Evolutionary conservation across 495 filamentous ascomycete genomes (phyloP), one percentile per base, ranked within the genome.

Genomic region (Aspergillus baeticus): DNA sequence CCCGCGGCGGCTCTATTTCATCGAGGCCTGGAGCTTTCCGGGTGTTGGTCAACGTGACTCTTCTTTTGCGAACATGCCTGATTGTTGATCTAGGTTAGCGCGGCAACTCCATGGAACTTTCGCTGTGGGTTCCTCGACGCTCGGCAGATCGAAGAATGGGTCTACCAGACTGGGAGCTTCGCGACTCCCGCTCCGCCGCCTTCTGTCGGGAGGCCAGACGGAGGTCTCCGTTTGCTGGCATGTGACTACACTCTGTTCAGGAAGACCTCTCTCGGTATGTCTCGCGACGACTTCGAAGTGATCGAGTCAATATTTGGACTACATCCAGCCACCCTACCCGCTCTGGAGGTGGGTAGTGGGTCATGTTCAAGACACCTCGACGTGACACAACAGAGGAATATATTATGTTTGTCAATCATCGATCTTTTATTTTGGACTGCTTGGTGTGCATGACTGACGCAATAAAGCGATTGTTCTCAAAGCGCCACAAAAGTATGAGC

Each of bases 171-270:
- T 5, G 45, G 45, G 14, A 33, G 29, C 26, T 48, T 48, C 26
- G 31, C 26, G 10, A n/a, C 17, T 10, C 45, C 45, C 31, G 10
- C n/a, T 6, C n/a, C 45, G 10, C 45, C 45, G 6, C 6, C 14
- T 18, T 31, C 26, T 15, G 45, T 35, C n/a, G 45, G 45, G 1
- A 8, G 42, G 22, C 22, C 45, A 10, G 26, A 18, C 14, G 45
- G 45, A 26, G 45, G 45, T 17, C 15, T 48, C 3, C 45, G 45
- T 1, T 35, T 48, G 20, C n/a, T 48, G 29, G 45, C 45, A 48
- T 48, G 45, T n/a, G 29, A 48, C 45, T 48, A 48, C 29, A 31
- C 29, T 3, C n/a, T 48, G n/a, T 48, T 48, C n/a, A n/a, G n/a
- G 7, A 48, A 34, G 26, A 10, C 29, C 15, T 18, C 5, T 14